Conservation (phyloP, 1,284 basidiomycete genomes). For the Phlebopus sp. region DNA sequence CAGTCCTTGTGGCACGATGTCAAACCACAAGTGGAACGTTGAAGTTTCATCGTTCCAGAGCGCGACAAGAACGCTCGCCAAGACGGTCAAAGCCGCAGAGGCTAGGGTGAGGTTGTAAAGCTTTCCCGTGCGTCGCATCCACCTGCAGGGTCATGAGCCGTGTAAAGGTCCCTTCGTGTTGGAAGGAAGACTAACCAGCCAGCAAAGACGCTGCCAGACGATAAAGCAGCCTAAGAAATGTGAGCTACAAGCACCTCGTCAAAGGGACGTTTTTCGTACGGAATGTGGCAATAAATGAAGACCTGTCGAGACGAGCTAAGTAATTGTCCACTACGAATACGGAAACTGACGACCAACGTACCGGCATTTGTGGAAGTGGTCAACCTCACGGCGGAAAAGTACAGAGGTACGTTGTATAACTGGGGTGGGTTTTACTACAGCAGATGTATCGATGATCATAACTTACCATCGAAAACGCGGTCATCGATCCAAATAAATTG, state of each 20-base stretch:
- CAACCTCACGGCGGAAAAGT: slow-evolving; percentile 84
- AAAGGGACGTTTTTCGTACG: slow-evolving; percentile 40
- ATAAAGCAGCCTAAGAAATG: slow-evolving; percentile 60
- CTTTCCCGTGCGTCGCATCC: slow-evolving; percentile 81
- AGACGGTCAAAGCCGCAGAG: slow-evolving; percentile 52
- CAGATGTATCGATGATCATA: not conserved
- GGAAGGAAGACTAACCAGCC: slow-evolving; percentile 64
- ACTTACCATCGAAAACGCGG: slow-evolving; percentile 77
- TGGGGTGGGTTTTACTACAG: slow-evolving; percentile 27
- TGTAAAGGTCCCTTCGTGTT: not conserved
- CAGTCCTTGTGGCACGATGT: slow-evolving; percentile 76
- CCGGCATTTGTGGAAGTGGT: slow-evolving; percentile 72
- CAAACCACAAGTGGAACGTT: slow-evolving; percentile 67
- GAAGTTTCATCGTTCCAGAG: slow-evolving; percentile 65
- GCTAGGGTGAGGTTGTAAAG: slow-evolving; percentile 70
- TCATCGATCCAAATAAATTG: slow-evolving; percentile 75
- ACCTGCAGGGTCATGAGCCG: slow-evolving; percentile 41
- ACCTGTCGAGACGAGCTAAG: slow-evolving; percentile 35
- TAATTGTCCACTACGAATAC: not conserved
- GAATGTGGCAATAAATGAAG: slow-evolving; percentile 87
- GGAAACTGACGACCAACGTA: slow-evolving; percentile 30
- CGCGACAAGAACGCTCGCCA: slow-evolving; percentile 56
- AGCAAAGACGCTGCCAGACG: slow-evolving; percentile 77
- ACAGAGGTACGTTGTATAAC: slow-evolving; percentile 87
- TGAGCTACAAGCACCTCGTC: slow-evolving; percentile 3